Evolutionary conservation across 257 asterid species (phyloP).

Genomic region (Penstemon barbatus): DNA sequence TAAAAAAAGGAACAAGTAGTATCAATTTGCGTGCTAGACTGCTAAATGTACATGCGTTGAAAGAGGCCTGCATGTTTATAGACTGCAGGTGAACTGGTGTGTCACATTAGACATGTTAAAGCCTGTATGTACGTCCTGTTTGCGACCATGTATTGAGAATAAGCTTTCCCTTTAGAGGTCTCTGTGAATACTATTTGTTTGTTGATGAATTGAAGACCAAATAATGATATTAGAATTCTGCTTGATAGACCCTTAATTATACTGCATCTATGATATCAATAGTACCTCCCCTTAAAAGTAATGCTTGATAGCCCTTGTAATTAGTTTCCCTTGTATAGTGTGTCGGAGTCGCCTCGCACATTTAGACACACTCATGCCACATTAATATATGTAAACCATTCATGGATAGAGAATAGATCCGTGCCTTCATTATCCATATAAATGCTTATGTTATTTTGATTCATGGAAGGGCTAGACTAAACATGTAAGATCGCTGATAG

Average conservation of each 20-base stretch:
- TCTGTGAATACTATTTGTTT: not conserved
- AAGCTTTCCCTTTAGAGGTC: not conserved
- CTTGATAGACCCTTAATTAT: not conserved
- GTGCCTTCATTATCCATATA: no score
- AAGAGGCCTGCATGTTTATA: no score
- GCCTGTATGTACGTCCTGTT: not conserved
- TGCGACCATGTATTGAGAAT: not conserved
- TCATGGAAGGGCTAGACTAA: slow-evolving; percentile 24
- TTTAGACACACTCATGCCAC: no score
- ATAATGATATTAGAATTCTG: not conserved
- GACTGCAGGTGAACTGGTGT: no score
- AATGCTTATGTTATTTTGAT: no score
- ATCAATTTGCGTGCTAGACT: no score
- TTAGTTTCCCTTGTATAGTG: not conserved
- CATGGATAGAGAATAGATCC: no score
- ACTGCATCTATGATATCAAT: slow-evolving; percentile 1
- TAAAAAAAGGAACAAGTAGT: no score
- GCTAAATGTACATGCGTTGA: no score
- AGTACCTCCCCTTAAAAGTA: not conserved
- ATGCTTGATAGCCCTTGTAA: not conserved
- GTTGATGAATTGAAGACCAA: slow-evolving; percentile 2
- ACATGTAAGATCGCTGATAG: slow-evolving; percentile 49
- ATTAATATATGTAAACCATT: no score
- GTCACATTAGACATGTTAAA: not conserved
- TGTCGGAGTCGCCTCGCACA: not conserved